phyloP scores from a whole-genome alignment of 352 stramenopile species.

The Elongisporangium prolatum region DNA sequence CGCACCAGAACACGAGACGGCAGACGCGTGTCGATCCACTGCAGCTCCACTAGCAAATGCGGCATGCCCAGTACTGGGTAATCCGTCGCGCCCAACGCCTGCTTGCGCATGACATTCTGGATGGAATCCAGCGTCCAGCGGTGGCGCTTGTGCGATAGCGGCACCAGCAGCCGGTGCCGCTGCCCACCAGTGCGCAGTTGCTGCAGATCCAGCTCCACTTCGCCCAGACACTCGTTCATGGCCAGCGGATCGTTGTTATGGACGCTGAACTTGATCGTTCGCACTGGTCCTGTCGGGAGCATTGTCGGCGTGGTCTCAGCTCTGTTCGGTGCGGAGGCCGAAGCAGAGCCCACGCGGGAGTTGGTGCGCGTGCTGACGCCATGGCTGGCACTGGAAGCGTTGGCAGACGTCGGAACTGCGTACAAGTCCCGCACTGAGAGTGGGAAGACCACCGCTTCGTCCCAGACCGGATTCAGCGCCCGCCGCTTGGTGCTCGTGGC shows the following conservation, averaged over 20 bases:
- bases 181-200: slow-evolving; percentile 24
- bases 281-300: slow-evolving; percentile 1
- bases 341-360: neutral
- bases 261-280: slow-evolving; percentile 41
- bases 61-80: slow-evolving; percentile 41
- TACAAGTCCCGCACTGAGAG: slow-evolving; percentile 20
- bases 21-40: slow-evolving; percentile 63
- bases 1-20: slow-evolving; percentile 41
- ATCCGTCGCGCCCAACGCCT: slow-evolving; percentile 28
- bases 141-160: slow-evolving; percentile 40
- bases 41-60: slow-evolving; percentile 44
- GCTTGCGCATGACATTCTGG: slow-evolving; percentile 38
- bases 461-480: slow-evolving; percentile 30
- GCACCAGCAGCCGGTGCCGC: slow-evolving; percentile 32
- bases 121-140: slow-evolving; percentile 46
- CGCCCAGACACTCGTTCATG: slow-evolving; percentile 42
- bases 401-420: neutral
- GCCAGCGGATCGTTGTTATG: slow-evolving; percentile 54
- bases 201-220: slow-evolving; percentile 44
- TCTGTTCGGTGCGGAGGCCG: neutral
- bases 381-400: neutral
- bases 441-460: slow-evolving; percentile 26
- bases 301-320: neutral
- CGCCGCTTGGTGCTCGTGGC: slow-evolving; percentile 39
- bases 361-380: neutral